These are phyloP conservation scores for Toxoplasma gondii DNA, from an alignment of 169 alveolate species.

Conservation along the genomic window DNA sequence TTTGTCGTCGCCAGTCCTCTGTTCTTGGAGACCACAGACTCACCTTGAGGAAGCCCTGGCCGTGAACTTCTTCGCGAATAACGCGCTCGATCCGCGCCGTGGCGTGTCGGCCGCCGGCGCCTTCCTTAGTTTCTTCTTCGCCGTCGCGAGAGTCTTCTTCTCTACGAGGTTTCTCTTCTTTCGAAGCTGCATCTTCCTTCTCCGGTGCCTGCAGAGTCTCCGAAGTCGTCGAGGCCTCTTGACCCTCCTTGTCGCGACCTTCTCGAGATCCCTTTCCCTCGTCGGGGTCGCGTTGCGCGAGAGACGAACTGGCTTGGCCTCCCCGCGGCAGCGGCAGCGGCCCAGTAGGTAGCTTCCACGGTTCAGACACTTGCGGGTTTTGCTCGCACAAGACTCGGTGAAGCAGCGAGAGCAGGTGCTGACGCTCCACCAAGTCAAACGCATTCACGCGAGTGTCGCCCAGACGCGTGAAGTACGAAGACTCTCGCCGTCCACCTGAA, in stretches of 20 bases:
- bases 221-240: constrained; percentile 15
- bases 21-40: too few relatives aligned
- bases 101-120: constrained; percentile 24
- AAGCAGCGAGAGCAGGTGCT: constrained; percentile 75
- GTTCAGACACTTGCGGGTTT: constrained; percentile 76
- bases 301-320: not conserved
- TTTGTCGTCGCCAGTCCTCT: too few relatives aligned
- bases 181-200: not conserved
- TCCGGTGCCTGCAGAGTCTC: not conserved
- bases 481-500: constrained; percentile 62
- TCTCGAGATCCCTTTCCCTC: constrained; percentile 25
- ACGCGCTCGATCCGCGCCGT: constrained; percentile 36
- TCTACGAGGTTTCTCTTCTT: not conserved
- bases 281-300: not conserved
- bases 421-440: constrained; percentile 75
- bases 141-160: not conserved
- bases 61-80: constrained; percentile 33
- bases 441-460: constrained; percentile 78
- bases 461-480: constrained; percentile 72
- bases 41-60: constrained; percentile 16
- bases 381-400: constrained; percentile 73
- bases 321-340: constrained; percentile 57
- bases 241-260: constrained; percentile 11
- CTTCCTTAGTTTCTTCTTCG: constrained; percentile 45
- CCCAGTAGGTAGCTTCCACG: constrained; percentile 80